Conservation (phyloP, 805 yeast species). For the Lipomyces starkeyi region DNA sequence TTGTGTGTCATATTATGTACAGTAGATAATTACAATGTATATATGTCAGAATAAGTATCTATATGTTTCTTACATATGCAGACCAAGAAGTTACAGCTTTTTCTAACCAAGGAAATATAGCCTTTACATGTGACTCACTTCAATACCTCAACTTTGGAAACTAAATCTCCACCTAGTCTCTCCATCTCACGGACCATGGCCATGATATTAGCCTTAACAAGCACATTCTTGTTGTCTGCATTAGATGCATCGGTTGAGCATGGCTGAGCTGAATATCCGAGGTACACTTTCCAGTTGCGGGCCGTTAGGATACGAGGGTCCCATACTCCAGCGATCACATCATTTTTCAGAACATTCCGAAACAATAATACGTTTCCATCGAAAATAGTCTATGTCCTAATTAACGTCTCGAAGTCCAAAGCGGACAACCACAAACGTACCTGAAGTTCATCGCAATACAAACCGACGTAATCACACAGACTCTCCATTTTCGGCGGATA, state of each 20-base stretch:
- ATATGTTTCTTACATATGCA: neutral
- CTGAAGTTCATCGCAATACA: constrained; percentile 31
- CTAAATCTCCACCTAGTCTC: constrained; percentile 50
- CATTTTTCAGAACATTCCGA: constrained; percentile 58
- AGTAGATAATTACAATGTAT: neutral
- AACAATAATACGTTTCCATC: constrained; percentile 73
- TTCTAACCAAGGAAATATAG: neutral
- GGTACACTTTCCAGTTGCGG: constrained; percentile 76
- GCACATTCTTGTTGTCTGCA: constrained; percentile 20
- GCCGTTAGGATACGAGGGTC: constrained; percentile 66
- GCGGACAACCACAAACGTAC: neutral
- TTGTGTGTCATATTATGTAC: neutral
- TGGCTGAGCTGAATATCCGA: constrained; percentile 77
- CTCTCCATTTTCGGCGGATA: constrained; percentile 22
- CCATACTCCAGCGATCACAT: constrained; percentile 80
- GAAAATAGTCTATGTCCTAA: constrained; percentile 14
- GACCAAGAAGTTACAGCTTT: constrained; percentile 3
- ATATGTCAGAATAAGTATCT: neutral
- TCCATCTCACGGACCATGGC: constrained; percentile 68
- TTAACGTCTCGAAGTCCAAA: neutral
- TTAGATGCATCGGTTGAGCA: constrained; percentile 47
- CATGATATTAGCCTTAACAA: constrained; percentile 46
- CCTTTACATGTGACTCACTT: neutral
- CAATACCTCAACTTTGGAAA: constrained; percentile 32
- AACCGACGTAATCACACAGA: constrained; percentile 14